Conservation (phyloP, 1,284 basidiomycete species). For the Polyporus tsugae region DNA sequence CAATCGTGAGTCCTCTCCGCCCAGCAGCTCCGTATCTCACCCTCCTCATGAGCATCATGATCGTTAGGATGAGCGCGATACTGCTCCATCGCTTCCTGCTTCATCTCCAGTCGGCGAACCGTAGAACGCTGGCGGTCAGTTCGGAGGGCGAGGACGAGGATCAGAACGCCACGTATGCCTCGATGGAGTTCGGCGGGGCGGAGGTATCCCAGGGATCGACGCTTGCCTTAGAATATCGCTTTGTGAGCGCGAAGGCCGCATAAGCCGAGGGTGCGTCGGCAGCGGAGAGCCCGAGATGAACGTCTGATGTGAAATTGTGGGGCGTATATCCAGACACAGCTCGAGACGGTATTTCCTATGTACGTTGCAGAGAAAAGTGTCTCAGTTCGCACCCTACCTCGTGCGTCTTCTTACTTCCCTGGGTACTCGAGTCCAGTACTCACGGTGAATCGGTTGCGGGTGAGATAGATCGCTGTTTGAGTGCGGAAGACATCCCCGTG, state of each 20-base stretch:
- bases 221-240: not conserved
- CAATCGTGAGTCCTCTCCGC: not conserved
- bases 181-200: not conserved
- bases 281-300: not conserved
- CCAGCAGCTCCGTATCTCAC: not conserved
- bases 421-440: too few species aligned
- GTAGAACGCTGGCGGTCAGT: not conserved
- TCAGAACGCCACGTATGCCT: not conserved
- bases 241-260: not conserved
- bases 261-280: not conserved
- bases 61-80: not conserved
- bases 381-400: too few species aligned
- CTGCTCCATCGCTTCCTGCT: slow-evolving; percentile 6
- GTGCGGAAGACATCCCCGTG: too few species aligned
- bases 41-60: not conserved
- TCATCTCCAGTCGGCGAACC: slow-evolving; percentile 1
- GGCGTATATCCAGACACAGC: too few species aligned
- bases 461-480: too few species aligned
- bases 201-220: not conserved
- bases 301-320: not conserved
- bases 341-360: too few species aligned
- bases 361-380: too few species aligned
- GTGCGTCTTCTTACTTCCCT: too few species aligned
- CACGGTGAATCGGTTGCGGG: too few species aligned
- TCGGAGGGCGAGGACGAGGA: not conserved